Evolutionary conservation across 2,329 filamentous ascomycete genomes (phyloP), one percentile per base, ranked within the genome.

Genomic region (Westerdykella ornata): DNA sequence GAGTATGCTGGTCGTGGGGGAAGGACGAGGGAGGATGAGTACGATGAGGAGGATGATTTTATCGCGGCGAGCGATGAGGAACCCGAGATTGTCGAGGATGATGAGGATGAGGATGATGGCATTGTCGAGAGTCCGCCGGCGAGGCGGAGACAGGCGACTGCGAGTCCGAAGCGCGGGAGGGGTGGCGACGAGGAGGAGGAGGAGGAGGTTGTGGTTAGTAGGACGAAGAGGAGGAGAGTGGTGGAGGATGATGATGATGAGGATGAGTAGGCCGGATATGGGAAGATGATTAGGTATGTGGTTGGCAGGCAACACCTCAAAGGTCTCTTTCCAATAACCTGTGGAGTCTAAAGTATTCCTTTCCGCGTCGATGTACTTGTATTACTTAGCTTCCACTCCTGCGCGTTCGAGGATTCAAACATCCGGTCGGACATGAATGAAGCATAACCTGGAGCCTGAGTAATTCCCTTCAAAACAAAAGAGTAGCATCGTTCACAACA

Each of bases 11-110:
- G 81, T 15, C 50, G 51, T 7, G 48, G 52, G 28, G 78, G 79
- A 13, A 74, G 76, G 29, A 74, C 75, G 22, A 76, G 78, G 39
- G 76, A 82, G 45, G 83, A 89, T 49, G 83, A 87, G 52, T 90
- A 90, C 59, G 85, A 89, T 47, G 75, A 83, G 59, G 84, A 84
- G 26, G 85, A 90, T 56, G 85, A 83, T 43, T 90, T 90, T 60
- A 76, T 90, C 42, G 85, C 83, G 3, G 74, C 73, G 3, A 88
- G 82, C 54, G 85, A 88, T 50, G 84, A 87, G 44, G 85, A 88
- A 32, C 78, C 77, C 31, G 68, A 72, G 44, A 78, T 76, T 22
- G 78, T 72, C 3, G 79, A 75, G 1, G 81, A 81, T 15, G 81
- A 84, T 20, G 68, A 72, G 29, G 66, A 62, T 18, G 47, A 66